A percentile compares a stretch with the other conserved stretches of the same genome.
phyloP scores from a whole-genome alignment of 2,329 filamentous ascomycete genomes.

The Botrytis tulipae region DNA sequence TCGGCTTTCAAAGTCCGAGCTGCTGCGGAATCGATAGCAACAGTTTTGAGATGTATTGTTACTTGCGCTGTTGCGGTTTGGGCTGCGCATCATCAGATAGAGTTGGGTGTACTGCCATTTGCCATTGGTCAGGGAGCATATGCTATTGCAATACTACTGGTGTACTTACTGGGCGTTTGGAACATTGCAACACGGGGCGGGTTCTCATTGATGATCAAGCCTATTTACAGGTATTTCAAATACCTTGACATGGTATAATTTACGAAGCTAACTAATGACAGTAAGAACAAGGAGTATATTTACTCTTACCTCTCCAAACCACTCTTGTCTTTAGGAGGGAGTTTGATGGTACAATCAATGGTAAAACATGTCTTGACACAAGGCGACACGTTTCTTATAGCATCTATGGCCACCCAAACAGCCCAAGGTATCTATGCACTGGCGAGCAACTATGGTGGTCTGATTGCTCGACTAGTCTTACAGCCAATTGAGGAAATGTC shows the following conservation, averaged over 20 bases:
- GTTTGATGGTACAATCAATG: conserved; percentile 80
- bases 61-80: conserved; percentile 71
- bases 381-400: conserved; percentile 87
- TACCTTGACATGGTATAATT: neutral
- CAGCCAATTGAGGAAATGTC: conserved; percentile 95
- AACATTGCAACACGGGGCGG: conserved; percentile 53
- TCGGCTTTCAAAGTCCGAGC: conserved; percentile 79
- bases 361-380: conserved; percentile 94
- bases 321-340: conserved; percentile 71
- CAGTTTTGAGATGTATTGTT: conserved; percentile 70
- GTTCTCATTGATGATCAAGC: conserved; percentile 66
- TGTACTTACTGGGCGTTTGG: conserved; percentile 66
- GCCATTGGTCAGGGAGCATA: conserved; percentile 83
- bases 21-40: conserved; percentile 77
- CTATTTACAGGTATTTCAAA: conserved; percentile 39
- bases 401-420: conserved; percentile 69
- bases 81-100: conserved; percentile 50
- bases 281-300: conserved; percentile 28
- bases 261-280: neutral
- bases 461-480: conserved; percentile 84
- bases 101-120: conserved; percentile 80
- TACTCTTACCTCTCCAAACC: conserved; percentile 59
- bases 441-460: conserved; percentile 89
- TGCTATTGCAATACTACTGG: conserved; percentile 62
- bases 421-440: conserved; percentile 91